A percentile compares a stretch with the other conserved stretches of the same genome.
Conservation (phyloP, 805 yeast species). For the Lachancea sp. region DNA sequence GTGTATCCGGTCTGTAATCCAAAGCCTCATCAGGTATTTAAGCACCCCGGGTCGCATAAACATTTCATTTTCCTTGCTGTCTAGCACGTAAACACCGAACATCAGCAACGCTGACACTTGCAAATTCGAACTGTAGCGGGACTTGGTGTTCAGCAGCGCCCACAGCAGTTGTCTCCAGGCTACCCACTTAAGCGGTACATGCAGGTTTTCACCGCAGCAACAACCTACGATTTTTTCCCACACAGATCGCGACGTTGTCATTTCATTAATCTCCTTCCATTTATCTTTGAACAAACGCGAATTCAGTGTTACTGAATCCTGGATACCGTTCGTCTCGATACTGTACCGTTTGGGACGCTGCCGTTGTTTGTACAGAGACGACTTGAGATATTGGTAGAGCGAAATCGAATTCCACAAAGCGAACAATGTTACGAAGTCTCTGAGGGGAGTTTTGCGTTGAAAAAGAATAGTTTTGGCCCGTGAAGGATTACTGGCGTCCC, state of each 20-base stretch:
- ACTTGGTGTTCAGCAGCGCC: conserved; percentile 5
- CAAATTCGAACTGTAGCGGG: conserved; percentile 8
- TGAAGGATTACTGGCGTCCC: conserved; percentile 1
- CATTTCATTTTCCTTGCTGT: conserved; percentile 16
- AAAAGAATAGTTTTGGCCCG: conserved; percentile 13
- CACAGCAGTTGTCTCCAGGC: conserved; percentile 22
- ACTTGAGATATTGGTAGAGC: conserved; percentile 10
- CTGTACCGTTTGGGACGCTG: neutral
- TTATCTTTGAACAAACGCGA: conserved; percentile 21
- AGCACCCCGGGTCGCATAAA: conserved; percentile 18
- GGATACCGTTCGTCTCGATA: neutral
- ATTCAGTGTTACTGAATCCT: neutral
- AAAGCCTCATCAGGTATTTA: conserved; percentile 14
- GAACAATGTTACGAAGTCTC: conserved; percentile 17
- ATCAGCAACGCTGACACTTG: conserved; percentile 18
- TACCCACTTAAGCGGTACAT: conserved; percentile 25
- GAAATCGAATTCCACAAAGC: conserved; percentile 19
- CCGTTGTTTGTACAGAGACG: conserved; percentile 1
- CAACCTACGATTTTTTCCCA: conserved; percentile 21
- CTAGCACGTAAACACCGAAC: conserved; percentile 19
- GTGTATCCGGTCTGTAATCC: conserved; percentile 7
- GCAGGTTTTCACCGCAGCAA: conserved; percentile 16
- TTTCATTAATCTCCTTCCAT: conserved; percentile 22
- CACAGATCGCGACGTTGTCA: conserved; percentile 14
- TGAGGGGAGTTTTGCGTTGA: conserved; percentile 10